These are phyloP conservation scores for Fragaria nilgerrensis DNA, from an alignment of 306 rosid species.

Conservation along the genomic window DNA sequence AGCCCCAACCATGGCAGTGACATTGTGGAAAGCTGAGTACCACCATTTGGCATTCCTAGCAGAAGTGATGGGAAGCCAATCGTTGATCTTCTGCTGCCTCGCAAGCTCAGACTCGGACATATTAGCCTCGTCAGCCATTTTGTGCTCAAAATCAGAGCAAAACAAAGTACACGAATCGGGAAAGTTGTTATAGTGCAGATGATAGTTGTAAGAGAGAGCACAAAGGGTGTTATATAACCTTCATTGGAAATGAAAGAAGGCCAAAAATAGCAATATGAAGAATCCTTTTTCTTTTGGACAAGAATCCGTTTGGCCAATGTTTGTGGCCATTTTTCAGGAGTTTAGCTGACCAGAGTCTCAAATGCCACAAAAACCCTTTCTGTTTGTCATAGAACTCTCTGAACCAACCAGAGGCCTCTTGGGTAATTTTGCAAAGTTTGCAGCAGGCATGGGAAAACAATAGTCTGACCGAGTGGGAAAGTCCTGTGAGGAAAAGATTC, in stretches of 20 bases:
- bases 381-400: not conserved
- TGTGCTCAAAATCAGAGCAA: not conserved
- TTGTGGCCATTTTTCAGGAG: not conserved
- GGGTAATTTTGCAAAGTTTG: not conserved
- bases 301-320: no score
- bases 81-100: constrained; percentile 36
- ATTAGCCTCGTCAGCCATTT: constrained; percentile 6
- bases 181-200: not conserved
- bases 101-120: not conserved
- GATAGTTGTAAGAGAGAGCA: not conserved
- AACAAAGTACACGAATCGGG: not conserved
- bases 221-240: not conserved
- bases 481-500: not conserved
- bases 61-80: constrained; percentile 88
- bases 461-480: not conserved
- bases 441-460: not conserved
- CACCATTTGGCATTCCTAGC: constrained; percentile 88
- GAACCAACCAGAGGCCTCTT: not conserved
- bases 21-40: constrained; percentile 88
- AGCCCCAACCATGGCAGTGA: constrained; percentile 96
- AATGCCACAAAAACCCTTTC: not conserved
- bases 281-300: not conserved
- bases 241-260: not conserved
- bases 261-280: not conserved
- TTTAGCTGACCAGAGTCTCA: not conserved